phyloP scores from a whole-genome alignment of 1,284 basidiomycete species.

The Moniliophthora roreri region DNA sequence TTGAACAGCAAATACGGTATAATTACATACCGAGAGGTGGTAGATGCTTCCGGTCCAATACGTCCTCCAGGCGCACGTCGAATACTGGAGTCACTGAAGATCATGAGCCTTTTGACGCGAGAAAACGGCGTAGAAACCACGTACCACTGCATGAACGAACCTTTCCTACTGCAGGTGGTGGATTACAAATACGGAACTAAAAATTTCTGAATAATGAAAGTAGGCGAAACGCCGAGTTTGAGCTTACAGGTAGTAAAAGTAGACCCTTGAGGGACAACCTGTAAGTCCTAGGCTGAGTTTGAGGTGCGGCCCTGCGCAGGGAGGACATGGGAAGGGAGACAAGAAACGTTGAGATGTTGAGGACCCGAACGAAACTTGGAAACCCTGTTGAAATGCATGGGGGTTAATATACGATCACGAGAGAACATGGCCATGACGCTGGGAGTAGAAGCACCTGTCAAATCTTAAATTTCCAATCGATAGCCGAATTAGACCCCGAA shows the following conservation, averaged over 20 bases:
- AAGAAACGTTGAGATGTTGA: not conserved
- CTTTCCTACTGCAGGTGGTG: conserved; percentile 65
- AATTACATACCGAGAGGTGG: conserved; percentile 59
- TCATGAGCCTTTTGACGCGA: conserved; percentile 3
- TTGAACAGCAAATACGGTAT: conserved; percentile 29
- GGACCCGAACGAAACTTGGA: no score
- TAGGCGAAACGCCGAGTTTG: not conserved
- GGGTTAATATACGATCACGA: no score
- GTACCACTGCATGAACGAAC: conserved; percentile 58
- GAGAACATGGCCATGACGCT: no score
- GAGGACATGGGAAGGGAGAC: conserved; percentile 15
- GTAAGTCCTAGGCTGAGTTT: conserved; percentile 48
- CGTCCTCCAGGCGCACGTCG: conserved; percentile 64
- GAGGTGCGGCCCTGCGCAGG: conserved; percentile 11
- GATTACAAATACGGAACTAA: conserved; percentile 64
- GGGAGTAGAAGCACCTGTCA: no score
- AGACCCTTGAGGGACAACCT: conserved; percentile 42
- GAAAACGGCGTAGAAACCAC: conserved; percentile 13
- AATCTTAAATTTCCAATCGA: no score
- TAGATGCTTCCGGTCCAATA: conserved; percentile 67
- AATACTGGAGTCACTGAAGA: conserved; percentile 53
- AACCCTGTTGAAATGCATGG: no score
- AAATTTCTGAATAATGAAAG: conserved; percentile 5
- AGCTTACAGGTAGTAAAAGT: conserved; percentile 49
- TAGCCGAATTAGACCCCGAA: no score